Evolutionary conservation across 2,329 filamentous ascomycete species (phyloP).

Genomic region (Sordariomycetes sp.): DNA sequence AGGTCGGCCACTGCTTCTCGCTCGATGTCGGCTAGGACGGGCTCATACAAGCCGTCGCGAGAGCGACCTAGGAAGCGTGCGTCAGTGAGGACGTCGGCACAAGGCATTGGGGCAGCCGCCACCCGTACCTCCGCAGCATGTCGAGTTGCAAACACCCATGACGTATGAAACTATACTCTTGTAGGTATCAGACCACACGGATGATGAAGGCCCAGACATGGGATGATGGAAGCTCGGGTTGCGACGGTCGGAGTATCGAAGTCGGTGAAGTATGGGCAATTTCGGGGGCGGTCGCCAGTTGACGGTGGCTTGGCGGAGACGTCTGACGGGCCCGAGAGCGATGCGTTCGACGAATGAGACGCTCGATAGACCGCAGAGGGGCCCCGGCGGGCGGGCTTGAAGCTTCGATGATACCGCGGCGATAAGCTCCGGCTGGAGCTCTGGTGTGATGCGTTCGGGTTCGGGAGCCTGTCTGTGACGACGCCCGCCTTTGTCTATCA

Average conservation of each 20-base stretch:
- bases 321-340: background rate
- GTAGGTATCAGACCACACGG: background rate
- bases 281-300: background rate
- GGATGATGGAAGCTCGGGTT: background rate
- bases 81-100: background rate
- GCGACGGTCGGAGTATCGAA: background rate
- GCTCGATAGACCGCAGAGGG: background rate
- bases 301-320: background rate
- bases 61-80: slow-evolving; percentile 47
- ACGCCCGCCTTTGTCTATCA: background rate
- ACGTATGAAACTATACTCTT: slow-evolving; percentile 9
- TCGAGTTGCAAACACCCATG: slow-evolving; percentile 50
- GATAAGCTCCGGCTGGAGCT: background rate
- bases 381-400: background rate
- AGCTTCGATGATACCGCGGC: background rate
- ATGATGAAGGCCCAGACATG: background rate
- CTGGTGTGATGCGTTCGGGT: background rate
- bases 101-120: background rate
- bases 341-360: background rate
- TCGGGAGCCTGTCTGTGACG: background rate
- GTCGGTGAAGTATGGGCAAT: background rate
- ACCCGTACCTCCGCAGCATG: slow-evolving; percentile 38
- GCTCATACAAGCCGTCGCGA: slow-evolving; percentile 72
- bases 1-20: slow-evolving; percentile 93
- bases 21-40: slow-evolving; percentile 87